Evolutionary conservation across 2,329 filamentous ascomycete species (phyloP).

Genomic region (Alternaria sp.): DNA sequence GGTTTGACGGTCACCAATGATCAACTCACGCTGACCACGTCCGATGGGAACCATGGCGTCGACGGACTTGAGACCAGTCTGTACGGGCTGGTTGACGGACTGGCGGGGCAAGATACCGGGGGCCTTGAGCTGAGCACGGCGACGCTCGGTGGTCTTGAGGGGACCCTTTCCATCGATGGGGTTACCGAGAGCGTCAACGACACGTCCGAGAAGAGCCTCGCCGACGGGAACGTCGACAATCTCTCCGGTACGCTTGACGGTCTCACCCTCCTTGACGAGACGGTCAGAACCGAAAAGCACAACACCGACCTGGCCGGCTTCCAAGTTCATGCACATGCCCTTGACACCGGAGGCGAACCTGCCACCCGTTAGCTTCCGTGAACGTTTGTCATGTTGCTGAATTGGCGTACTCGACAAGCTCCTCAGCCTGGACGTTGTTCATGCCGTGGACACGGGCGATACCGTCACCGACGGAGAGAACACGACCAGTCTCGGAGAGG

Average conservation of each 20-base stretch:
- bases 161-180: slow-evolving; percentile 99
- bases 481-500: slow-evolving; percentile 98
- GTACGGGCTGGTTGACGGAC: slow-evolving; percentile 98
- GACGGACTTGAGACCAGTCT: slow-evolving; percentile 99
- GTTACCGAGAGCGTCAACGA: slow-evolving; percentile 98
- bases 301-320: slow-evolving; percentile 99
- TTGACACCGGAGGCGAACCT: slow-evolving; percentile 99
- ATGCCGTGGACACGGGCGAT: slow-evolving; percentile 99
- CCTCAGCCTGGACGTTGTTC: slow-evolving; percentile 99
- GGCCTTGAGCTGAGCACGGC: slow-evolving; percentile 98
- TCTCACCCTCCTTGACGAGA: slow-evolving; percentile 99
- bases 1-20: slow-evolving; percentile 99
- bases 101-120: slow-evolving; percentile 96
- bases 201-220: slow-evolving; percentile 91
- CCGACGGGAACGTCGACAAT: slow-evolving; percentile 99
- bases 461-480: slow-evolving; percentile 99
- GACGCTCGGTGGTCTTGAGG: slow-evolving; percentile 87
- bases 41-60: slow-evolving; percentile 99
- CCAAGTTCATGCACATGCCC: slow-evolving; percentile 99
- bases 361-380: slow-evolving; percentile 39
- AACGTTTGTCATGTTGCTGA: slow-evolving; percentile 16
- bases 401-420: slow-evolving; percentile 93
- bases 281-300: slow-evolving; percentile 99
- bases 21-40: slow-evolving; percentile 99
- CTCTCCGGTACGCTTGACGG: slow-evolving; percentile 98